Conservation (phyloP, 768 basidiomycete species). For the Termitomyces heimii region DNA sequence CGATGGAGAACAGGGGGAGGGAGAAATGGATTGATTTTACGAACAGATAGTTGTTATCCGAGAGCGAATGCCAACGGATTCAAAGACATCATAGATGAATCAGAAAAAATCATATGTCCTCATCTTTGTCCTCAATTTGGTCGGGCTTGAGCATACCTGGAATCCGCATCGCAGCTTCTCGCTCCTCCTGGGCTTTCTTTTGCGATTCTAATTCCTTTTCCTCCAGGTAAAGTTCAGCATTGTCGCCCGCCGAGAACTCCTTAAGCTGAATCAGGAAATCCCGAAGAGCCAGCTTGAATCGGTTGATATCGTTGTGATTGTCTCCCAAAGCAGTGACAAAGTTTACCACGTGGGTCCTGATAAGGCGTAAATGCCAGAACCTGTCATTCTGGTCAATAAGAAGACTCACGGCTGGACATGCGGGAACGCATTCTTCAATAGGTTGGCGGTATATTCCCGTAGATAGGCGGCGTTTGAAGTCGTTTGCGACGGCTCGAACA, state of each 20-base stretch:
- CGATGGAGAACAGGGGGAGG: slow-evolving; percentile 19
- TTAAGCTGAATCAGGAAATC: slow-evolving; percentile 98
- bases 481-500: slow-evolving; percentile 75
- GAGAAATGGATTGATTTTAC: slow-evolving; percentile 23
- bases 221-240: slow-evolving; percentile 86
- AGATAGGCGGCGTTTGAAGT: slow-evolving; percentile 79
- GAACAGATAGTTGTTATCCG: slow-evolving; percentile 15
- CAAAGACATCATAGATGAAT: slow-evolving; percentile 3
- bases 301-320: slow-evolving; percentile 72
- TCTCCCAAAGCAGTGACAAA: slow-evolving; percentile 67
- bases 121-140: slow-evolving; percentile 91
- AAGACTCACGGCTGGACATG: slow-evolving; percentile 76
- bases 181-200: slow-evolving; percentile 75
- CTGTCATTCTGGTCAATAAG: slow-evolving; percentile 4
- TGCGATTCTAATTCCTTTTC: slow-evolving; percentile 89
- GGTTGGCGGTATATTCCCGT: slow-evolving; percentile 78
- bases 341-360: slow-evolving; percentile 64
- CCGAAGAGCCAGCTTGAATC: slow-evolving; percentile 91
- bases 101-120: slow-evolving; percentile 57
- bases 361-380: slow-evolving; percentile 1
- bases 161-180: slow-evolving; percentile 85
- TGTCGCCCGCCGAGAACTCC: slow-evolving; percentile 89
- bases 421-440: slow-evolving; percentile 86
- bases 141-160: slow-evolving; percentile 98
- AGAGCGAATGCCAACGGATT: slow-evolving; percentile 34